phyloP scores from a whole-genome alignment of 768 basidiomycete species.

The Cystofilobasidium bisporidii region DNA sequence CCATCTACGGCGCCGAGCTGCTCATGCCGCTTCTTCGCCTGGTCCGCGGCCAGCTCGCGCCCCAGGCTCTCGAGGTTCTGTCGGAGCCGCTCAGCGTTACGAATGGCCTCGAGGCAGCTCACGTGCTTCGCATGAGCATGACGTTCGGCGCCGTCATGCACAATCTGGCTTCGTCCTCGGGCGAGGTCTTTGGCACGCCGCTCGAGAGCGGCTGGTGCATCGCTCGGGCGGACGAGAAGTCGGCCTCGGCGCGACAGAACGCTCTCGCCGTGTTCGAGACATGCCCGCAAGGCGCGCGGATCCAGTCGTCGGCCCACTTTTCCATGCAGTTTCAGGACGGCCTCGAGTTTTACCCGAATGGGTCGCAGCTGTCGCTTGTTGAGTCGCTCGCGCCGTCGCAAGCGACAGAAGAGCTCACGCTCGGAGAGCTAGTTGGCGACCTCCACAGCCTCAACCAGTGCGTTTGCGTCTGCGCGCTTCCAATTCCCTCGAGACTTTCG shows the following conservation, averaged over 20 bases:
- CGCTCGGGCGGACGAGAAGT: constrained; percentile 54
- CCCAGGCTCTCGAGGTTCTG: constrained; percentile 81
- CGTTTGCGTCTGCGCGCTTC: background rate
- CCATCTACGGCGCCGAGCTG: constrained; percentile 69
- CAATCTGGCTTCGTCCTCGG: constrained; percentile 45
- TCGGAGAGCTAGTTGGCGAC: constrained; percentile 26
- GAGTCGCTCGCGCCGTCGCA: constrained; percentile 11
- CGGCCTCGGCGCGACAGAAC: constrained; percentile 61
- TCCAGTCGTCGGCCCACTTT: constrained; percentile 52
- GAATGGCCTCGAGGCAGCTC: constrained; percentile 57
- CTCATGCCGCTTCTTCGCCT: constrained; percentile 83
- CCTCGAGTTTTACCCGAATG: constrained; percentile 33
- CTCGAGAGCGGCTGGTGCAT: constrained; percentile 81
- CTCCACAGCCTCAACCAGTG: constrained; percentile 27
- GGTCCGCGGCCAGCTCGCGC: constrained; percentile 73
- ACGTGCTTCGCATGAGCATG: constrained; percentile 88
- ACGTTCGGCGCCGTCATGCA: constrained; percentile 45
- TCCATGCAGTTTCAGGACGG: constrained; percentile 36
- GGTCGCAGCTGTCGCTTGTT: constrained; percentile 19
- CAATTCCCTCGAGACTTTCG: background rate
- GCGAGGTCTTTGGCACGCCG: constrained; percentile 71
- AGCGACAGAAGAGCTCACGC: constrained; percentile 16
- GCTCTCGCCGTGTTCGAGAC: constrained; percentile 78
- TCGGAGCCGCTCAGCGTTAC: constrained; percentile 78
- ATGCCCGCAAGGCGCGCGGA: constrained; percentile 60